Percentiles rank a stretch among this genome's conserved stretches.
Conservation (phyloP, 2,329 filamentous ascomycete species). For the Coccinonectria pachysandricola region DNA sequence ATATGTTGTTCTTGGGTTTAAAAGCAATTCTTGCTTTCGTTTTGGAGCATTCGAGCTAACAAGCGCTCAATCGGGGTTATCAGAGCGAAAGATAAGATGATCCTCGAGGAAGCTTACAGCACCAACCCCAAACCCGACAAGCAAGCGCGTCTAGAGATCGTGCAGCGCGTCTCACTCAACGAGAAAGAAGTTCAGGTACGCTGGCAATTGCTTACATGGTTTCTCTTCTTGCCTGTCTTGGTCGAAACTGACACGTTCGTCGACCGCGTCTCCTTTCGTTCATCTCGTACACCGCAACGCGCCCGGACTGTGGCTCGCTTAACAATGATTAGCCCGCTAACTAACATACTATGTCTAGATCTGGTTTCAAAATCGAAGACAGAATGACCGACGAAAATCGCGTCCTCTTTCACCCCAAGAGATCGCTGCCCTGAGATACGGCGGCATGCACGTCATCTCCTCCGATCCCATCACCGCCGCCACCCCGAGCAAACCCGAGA, state of each 20-base stretch:
- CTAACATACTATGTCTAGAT: conserved; percentile 49
- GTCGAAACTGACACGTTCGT: too few relatives aligned
- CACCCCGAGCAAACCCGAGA: conserved; percentile 18
- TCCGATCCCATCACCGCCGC: conserved; percentile 30
- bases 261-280: too few relatives aligned
- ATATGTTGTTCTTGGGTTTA: too few relatives aligned
- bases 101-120: conserved; percentile 78
- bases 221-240: too few relatives aligned
- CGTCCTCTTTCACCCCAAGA: conserved; percentile 73
- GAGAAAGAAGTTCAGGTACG: conserved; percentile 95
- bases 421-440: conserved; percentile 50
- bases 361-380: conserved; percentile 93
- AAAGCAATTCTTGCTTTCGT: too few relatives aligned
- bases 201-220: too few relatives aligned
- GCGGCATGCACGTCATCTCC: conserved; percentile 41
- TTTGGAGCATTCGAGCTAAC: conserved; percentile 9
- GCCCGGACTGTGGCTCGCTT: too few relatives aligned
- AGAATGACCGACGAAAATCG: conserved; percentile 85
- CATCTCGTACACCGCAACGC: too few relatives aligned
- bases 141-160: conserved; percentile 71
- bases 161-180: conserved; percentile 74
- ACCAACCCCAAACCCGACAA: conserved; percentile 88
- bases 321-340: too few relatives aligned
- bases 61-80: conserved; percentile 9
- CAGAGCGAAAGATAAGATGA: conserved; percentile 79